A percentile compares a stretch with the other conserved stretches of the same genome.
Evolutionary conservation across 169 alveolate genomes (phyloP).

Genomic region (Cryptosporidium sp.): DNA sequence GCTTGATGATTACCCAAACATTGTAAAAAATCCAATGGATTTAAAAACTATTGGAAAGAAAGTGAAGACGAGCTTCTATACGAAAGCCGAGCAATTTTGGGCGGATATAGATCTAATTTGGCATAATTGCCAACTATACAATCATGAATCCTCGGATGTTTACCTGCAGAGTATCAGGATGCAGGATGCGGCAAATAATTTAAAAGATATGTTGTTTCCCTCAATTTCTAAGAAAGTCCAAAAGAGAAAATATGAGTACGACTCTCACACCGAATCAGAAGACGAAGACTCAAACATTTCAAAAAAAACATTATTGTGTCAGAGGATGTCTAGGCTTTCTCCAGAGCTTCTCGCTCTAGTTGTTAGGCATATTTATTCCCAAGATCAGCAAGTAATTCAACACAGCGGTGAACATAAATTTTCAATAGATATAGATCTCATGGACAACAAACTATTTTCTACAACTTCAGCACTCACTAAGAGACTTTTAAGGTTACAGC

Average conservation of each 20-base stretch:
- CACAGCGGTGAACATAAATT: conserved; percentile 50
- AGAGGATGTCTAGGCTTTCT: conserved; percentile 61
- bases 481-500: conserved; percentile 46
- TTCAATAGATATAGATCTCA: conserved; percentile 29
- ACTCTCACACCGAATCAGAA: conserved; percentile 18
- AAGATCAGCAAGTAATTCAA: conserved; percentile 40
- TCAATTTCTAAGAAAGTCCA: not conserved
- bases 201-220: conserved; percentile 23
- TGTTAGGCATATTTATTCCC: conserved; percentile 47
- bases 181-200: conserved; percentile 20
- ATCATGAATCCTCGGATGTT: conserved; percentile 73
- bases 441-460: conserved; percentile 15
- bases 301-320: conserved; percentile 17
- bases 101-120: conserved; percentile 69
- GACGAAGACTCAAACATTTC: not conserved
- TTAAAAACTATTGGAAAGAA: conserved; percentile 77
- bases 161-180: conserved; percentile 56
- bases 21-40: conserved; percentile 80
- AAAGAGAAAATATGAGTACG: conserved; percentile 44
- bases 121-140: conserved; percentile 61
- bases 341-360: conserved; percentile 67
- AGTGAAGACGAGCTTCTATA: conserved; percentile 62
- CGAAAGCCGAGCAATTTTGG: conserved; percentile 74
- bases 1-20: conserved; percentile 78
- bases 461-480: conserved; percentile 62